Evolutionary conservation across 2,329 filamentous ascomycete genomes (phyloP), one percentile per base, ranked within the genome.

Genomic region (Hypoxylon sp.): DNA sequence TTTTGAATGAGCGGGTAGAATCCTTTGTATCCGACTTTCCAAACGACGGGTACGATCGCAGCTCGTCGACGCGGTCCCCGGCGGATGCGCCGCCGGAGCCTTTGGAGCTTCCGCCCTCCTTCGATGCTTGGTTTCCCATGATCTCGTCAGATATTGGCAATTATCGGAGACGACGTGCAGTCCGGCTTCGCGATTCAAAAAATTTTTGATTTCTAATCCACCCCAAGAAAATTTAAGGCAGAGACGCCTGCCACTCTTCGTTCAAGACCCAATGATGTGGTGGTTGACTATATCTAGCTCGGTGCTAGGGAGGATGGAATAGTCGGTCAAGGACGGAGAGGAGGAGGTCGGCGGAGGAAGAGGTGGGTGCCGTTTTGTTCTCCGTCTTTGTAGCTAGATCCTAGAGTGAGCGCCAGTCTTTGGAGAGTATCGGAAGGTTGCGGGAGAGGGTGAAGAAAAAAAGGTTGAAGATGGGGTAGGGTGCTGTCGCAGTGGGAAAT

Each of bases 21-120:
- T 97, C 94, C 79, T 94, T 95, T 28, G 95, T 98, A 78, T 98
- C 95, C 62, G 94, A 93, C 78, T 92, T 91, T 82, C 92, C 92
- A 79, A 98, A 95, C 28, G 95, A 97, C 28, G 94, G 95, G 80
- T 96, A 97, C 30, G 93, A 92, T 79, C 93, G 91, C 65, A 98
- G 83, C 67, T 70, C 60, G 3, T 67, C 68, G 46, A 28, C 51
- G 48, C 61, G 61, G 25, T 87, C 84, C 38, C 92, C 89, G 68
- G 65, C 79, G 63, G 69, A 77, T 65, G 82, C 82, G 65, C 79
- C 78, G 45, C 80, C 82, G 43, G 83, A 83, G 72, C 82, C 81
- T 80, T 88, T 91, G 75, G 83, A 79, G 65, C 81, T 80, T 66
- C 80, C 83, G 74, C 83, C 80, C 77, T 87, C 85, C 75, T 87